Evolutionary conservation across 1,284 basidiomycete genomes (phyloP).

Genomic region (Marasmius oreades): DNA sequence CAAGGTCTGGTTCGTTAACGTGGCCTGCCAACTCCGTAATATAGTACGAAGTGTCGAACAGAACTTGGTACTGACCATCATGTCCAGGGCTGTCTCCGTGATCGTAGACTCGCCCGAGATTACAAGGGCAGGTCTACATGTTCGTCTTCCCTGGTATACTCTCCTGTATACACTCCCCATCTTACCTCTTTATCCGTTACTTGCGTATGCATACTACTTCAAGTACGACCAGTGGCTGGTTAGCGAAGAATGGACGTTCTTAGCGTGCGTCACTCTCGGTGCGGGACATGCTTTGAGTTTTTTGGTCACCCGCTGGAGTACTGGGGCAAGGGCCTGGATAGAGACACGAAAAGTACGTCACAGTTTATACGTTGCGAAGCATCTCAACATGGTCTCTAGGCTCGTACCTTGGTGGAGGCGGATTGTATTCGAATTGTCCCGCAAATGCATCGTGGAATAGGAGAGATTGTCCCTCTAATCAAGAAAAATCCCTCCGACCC

Average conservation of each 20-base stretch:
- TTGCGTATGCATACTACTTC: constrained; percentile 89
- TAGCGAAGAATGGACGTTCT: constrained; percentile 96
- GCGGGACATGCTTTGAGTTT: constrained; percentile 92
- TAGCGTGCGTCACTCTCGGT: constrained; percentile 84
- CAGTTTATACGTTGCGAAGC: neutral
- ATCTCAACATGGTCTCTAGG: constrained; percentile 37
- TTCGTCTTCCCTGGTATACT: constrained; percentile 71
- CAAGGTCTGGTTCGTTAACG: neutral
- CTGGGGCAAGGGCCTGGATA: constrained; percentile 74
- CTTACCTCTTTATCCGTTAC: constrained; percentile 82
- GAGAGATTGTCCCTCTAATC: constrained; percentile 82
- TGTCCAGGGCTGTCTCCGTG: constrained; percentile 32
- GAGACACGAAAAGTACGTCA: constrained; percentile 63
- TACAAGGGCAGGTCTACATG: constrained; percentile 75
- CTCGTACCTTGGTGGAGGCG: constrained; percentile 66
- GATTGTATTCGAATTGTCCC: constrained; percentile 85
- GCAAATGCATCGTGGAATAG: constrained; percentile 82
- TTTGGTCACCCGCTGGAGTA: constrained; percentile 89
- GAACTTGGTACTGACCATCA: neutral
- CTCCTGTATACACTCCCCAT: constrained; percentile 88
- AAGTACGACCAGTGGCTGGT: constrained; percentile 89
- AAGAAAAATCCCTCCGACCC: constrained; percentile 57
- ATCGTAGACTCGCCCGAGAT: constrained; percentile 86
- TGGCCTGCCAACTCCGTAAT: neutral
- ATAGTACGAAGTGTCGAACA: neutral